Percentiles rank a stretch among this genome's conserved stretches.
Conservation (phyloP, 1,139 yeast species). For the Ogataea hybrid region DNA sequence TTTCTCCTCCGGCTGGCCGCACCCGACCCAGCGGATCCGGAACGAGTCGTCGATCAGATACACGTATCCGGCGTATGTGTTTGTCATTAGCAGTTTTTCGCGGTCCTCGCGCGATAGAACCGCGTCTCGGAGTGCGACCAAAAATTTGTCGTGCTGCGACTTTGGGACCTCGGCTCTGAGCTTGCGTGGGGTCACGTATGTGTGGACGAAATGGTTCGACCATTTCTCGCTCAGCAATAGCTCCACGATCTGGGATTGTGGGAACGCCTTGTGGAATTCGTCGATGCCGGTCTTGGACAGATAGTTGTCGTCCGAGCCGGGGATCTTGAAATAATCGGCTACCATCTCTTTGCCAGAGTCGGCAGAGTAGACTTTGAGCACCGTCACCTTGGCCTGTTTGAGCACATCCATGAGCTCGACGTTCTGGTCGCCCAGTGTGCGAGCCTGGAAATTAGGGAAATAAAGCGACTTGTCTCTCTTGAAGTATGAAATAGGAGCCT, state of each 20-base stretch:
- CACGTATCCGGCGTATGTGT: slow-evolving; percentile 80
- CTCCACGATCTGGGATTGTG: slow-evolving; percentile 68
- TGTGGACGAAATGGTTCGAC: slow-evolving; percentile 62
- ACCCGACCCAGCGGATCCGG: slow-evolving; percentile 87
- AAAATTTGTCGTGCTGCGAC: slow-evolving; percentile 56
- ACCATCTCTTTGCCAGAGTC: slow-evolving; percentile 72
- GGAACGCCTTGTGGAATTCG: slow-evolving; percentile 36
- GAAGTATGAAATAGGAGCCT: slow-evolving; percentile 77
- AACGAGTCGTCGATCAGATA: slow-evolving; percentile 73
- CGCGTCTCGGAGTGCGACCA: slow-evolving; percentile 60
- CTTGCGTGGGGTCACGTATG: slow-evolving; percentile 35
- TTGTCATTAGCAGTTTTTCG: slow-evolving; percentile 63
- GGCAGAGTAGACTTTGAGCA: slow-evolving; percentile 66
- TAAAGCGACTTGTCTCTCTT: slow-evolving; percentile 70
- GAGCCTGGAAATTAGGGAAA: slow-evolving; percentile 80
- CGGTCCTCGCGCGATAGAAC: slow-evolving; percentile 56
- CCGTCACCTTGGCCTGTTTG: slow-evolving; percentile 50
- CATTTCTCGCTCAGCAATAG: slow-evolving; percentile 71
- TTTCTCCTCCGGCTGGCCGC: slow-evolving; percentile 70
- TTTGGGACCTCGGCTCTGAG: slow-evolving; percentile 35
- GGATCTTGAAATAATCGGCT: slow-evolving; percentile 52
- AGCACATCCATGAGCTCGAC: slow-evolving; percentile 42
- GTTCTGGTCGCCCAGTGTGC: slow-evolving; percentile 45
- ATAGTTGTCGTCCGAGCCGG: slow-evolving; percentile 38
- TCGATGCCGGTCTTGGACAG: slow-evolving; percentile 36